Base-by-base conservation (phyloP, 176 grass and related monocot species). In the Microstegium vimineum region DNA sequence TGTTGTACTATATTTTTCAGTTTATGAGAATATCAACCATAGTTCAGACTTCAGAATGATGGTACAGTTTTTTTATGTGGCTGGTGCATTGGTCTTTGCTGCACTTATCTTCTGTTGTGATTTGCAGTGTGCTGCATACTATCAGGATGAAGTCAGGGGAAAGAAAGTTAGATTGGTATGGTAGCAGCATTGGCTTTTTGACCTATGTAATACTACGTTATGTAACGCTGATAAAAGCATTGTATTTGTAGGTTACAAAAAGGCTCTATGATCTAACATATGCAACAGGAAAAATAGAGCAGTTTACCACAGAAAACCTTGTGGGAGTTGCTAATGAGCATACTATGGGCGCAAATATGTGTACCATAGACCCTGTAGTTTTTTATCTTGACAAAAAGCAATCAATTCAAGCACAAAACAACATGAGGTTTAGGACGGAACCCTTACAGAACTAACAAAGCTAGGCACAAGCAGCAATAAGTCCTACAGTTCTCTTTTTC, bases 131-230 rank as follows among this genome's bases (percentile, higher is more conserved):
- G 81, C 93, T n/a, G 34, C 94, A 65, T 89, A 96, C 85, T 76
- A 85, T 90, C 91, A 99, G 86, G 97, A 99, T 83, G 97, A 99
- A 81, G 87, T 96, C 78, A 87, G 97, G 86, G 86, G 83, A 63
- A 99, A 86, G 78, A 91, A 93, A 36, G 89, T 96, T 74, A 88
- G 93, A 94, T 84, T 99, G 77, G 97, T 99, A 90, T 47, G 88
- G 15, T 41, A 56, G 64, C 26, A 90, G 16, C 52, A 76, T 64
- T 88, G 52, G 18, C 42, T 36, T 69, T 40, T 60, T 79, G 35
- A 38, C 75, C 47, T 79, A 74, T 78, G 33, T 67, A 47, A 66
- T 78, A 78, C 30, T 31, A 40, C 6, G 12, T 33, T 60, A 64
- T 47, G 60, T 68, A 78, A 79, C 77, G 56, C 31, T 77, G 32